These are phyloP conservation scores for Physcomitrium patens DNA, from an alignment of 225 moss, liverwort and hornwort genomes.

Conservation along the genomic window DNA sequence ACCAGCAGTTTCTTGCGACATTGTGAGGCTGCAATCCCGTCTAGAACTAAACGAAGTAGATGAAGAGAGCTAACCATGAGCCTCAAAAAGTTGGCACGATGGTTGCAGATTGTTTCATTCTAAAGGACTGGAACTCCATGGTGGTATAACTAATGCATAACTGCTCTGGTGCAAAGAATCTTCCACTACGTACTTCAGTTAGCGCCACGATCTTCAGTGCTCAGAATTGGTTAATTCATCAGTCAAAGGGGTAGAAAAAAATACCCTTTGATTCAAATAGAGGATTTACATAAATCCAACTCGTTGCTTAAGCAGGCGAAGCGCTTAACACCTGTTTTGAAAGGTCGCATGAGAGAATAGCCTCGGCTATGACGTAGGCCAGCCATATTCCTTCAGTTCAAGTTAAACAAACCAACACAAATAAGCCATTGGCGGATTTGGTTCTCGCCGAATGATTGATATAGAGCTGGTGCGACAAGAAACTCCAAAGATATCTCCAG, in stretches of 20 bases:
- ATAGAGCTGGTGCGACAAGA: constrained; percentile 19
- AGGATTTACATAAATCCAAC: background rate
- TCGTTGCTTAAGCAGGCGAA: constrained; percentile 23
- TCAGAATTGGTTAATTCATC: constrained; percentile 27
- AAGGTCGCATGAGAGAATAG: constrained; percentile 28
- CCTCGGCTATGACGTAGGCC: constrained; percentile 18
- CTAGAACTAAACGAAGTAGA: background rate
- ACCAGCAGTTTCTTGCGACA: constrained; percentile 22
- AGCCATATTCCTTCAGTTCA: constrained; percentile 33
- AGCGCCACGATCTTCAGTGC: constrained; percentile 21
- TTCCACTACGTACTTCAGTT: constrained; percentile 37
- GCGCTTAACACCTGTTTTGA: constrained; percentile 35
- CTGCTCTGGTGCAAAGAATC: constrained; percentile 29
- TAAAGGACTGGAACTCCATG: constrained; percentile 1
- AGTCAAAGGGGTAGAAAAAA: constrained; percentile 29
- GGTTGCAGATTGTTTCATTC: constrained; percentile 18
- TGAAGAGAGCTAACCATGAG: constrained; percentile 30
- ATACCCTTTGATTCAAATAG: constrained; percentile 17
- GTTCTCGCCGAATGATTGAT: constrained; percentile 20
- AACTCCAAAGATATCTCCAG: constrained; percentile 24
- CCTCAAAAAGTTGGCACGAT: constrained; percentile 53
- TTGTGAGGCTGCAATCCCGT: constrained; percentile 28
- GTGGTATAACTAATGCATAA: constrained; percentile 19
- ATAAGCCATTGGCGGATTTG: constrained; percentile 27
- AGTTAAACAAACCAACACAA: constrained; percentile 36